Base-by-base conservation (phyloP, 2,329 filamentous ascomycete genomes). In the Aureobasidium subglaciale region DNA sequence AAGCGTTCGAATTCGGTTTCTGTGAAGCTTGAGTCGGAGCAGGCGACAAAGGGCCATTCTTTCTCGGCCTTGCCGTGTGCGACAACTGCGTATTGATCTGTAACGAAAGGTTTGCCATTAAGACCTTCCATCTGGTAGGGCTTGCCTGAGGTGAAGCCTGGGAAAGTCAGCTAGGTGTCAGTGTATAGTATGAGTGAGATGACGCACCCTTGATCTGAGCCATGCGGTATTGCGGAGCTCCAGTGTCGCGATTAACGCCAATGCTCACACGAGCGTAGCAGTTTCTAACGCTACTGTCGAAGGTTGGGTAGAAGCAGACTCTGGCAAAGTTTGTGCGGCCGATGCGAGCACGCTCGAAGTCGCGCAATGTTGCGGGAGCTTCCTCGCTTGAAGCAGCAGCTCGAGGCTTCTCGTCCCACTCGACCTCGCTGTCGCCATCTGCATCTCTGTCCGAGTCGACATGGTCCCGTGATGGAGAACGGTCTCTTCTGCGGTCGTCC, bases 271-370 rank as follows among this genome's bases (percentile, higher is more conserved):
- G 88, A 34, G 86, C 86, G 68, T 87, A 99, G 70, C 90, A 95
- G 50, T 90, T 90, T 15, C 78, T 83, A 64, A 96, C 87, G 27
- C 87, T 80, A 8, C 87, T 75, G 56, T 95, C 88, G 62, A 99
- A 96, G 4, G 86, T 86, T 10, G 93, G 93, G 63, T 91, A 92
- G 74, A 95, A 96, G 77, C 90, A 96, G 55, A 96, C 87, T 65
- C 92, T 84, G 6, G 87, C 86, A 69, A 99, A 96, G 65, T 90
- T 88, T 62, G 82, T 87, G 59, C 93, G 83, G 48, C 91, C 89
- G 57, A 99, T 81, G 56, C 90, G 84, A 53, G 92, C 83, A 49
- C 88, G 83, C 67, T 97, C 87, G 61, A 92, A 84, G 68, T 97
- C 90, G n/a, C 79, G 80, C 18, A 96, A 75, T 32, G 87, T 83